Evolutionary conservation across 495 filamentous ascomycete genomes (phyloP), one percentile per base, ranked within the genome.

Genomic region (Apiosordaria backusii): DNA sequence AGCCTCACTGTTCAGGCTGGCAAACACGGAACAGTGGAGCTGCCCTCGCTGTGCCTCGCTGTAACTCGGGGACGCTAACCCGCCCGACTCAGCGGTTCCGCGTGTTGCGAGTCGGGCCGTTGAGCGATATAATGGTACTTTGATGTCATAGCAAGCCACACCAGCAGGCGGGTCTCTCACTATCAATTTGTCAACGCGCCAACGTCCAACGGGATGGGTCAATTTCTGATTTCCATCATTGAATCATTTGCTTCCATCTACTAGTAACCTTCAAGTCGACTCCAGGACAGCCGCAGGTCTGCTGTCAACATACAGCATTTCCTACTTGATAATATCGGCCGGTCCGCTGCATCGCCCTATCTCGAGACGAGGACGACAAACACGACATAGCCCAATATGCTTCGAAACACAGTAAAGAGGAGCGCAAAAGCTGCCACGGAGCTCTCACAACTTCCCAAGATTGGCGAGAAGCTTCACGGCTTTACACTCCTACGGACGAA

Each of bases 401-500:
- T 85, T 61, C 83, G 81, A 55, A 84, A 79, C 74, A 72, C 70
- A 57, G 78, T 77, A 55, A 79, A 77, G 75, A 77, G 76, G 72
- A 86, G 73, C 64, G 79, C 73, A 85, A 90, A 65, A 68, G 86
- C 90, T 40, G 84, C 92, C 26, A 91, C 90, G 5, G 88, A 90
- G 70, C 79, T 93, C 61, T 82, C 86, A 19, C 85, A 84, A 69
- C 88, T 88, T 62, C 92, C 92, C 3, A 86, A 86, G 53, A 83
- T 88, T 4, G 95, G 95, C 67, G 90, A 93, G 71, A 88, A 90
- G 74, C 83, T 97, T 26, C 89, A 97, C 77, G 96, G 96, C 65
- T 99, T 99, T 78, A 97, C 92, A 0, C 81, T 98, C 52, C 82
- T 91, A 67, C 87, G 94, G 53, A 84, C 88, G 64, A 96, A 97